Conservation (phyloP, 1,139 yeast species). For the Yamadazyma jaroonii region DNA sequence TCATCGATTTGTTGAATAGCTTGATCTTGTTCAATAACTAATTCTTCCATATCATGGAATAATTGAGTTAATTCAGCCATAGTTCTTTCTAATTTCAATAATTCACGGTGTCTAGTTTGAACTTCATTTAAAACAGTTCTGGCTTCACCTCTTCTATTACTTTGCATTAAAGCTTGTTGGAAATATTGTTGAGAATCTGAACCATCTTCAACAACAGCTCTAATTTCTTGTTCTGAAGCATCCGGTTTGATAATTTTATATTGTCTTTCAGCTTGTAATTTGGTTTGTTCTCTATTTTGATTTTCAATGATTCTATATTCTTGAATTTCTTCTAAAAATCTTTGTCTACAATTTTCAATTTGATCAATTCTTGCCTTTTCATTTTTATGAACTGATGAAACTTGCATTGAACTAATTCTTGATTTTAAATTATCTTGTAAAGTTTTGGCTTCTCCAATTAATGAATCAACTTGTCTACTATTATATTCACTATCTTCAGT, state of each 20-base stretch:
- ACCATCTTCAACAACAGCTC: slow-evolving; percentile 79
- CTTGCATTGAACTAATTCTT: slow-evolving; percentile 74
- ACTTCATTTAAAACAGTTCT: slow-evolving; percentile 94
- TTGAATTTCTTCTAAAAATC: slow-evolving; percentile 83
- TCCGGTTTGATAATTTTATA: slow-evolving; percentile 90
- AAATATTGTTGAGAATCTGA: slow-evolving; percentile 82
- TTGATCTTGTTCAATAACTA: slow-evolving; percentile 94
- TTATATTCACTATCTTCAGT: slow-evolving; percentile 72
- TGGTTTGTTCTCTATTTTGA: slow-evolving; percentile 78
- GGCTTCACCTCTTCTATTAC: slow-evolving; percentile 96
- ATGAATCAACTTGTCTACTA: slow-evolving; percentile 73
- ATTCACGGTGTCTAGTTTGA: slow-evolving; percentile 93
- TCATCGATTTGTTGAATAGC: slow-evolving; percentile 81
- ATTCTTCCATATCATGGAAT: slow-evolving; percentile 94
- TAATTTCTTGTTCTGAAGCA: slow-evolving; percentile 82
- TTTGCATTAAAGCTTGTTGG: slow-evolving; percentile 88
- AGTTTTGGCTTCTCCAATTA: slow-evolving; percentile 76
- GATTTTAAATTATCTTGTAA: slow-evolving; percentile 72
- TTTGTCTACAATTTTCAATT: slow-evolving; percentile 83
- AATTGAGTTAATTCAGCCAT: slow-evolving; percentile 95
- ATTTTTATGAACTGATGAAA: slow-evolving; percentile 56
- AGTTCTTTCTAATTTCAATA: slow-evolving; percentile 90
- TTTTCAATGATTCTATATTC: slow-evolving; percentile 86
- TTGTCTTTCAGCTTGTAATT: slow-evolving; percentile 90
- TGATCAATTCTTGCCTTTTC: slow-evolving; percentile 85